These are phyloP conservation scores for Cercophora samala DNA, from an alignment of 495 filamentous ascomycete genomes.

Conservation along the genomic window DNA sequence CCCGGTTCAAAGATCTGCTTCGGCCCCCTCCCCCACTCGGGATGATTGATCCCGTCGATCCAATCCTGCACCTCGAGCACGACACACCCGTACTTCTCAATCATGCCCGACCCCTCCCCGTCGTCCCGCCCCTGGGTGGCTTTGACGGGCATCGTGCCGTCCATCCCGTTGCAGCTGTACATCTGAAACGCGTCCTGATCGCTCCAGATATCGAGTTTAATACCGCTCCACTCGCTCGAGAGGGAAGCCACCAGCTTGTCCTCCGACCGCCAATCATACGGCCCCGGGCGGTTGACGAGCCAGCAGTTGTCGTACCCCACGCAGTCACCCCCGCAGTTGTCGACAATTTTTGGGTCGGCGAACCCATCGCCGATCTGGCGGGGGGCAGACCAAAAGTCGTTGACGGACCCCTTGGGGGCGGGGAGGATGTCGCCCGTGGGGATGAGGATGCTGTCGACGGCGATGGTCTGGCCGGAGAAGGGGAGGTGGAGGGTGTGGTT, in stretches of 20 bases:
- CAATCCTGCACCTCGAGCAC: slow-evolving; percentile 69
- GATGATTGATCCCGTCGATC: slow-evolving; percentile 80
- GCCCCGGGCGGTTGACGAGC: slow-evolving; percentile 46
- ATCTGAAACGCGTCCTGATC: slow-evolving; percentile 78
- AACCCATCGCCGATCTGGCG: slow-evolving; percentile 74
- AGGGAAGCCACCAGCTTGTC: slow-evolving; percentile 58
- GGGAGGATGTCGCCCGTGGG: slow-evolving; percentile 72
- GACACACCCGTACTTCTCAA: slow-evolving; percentile 67
- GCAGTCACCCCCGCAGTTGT: slow-evolving; percentile 69
- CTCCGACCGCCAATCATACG: slow-evolving; percentile 56
- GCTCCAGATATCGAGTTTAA: slow-evolving; percentile 66
- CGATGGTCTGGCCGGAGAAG: slow-evolving; percentile 64
- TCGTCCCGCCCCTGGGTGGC: slow-evolving; percentile 56
- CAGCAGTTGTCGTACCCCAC: slow-evolving; percentile 66
- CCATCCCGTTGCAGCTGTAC: slow-evolving; percentile 70
- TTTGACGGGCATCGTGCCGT: slow-evolving; percentile 63
- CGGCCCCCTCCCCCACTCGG: slow-evolving; percentile 63
- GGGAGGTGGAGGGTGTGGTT: slow-evolving; percentile 73
- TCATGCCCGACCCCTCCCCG: slow-evolving; percentile 40
- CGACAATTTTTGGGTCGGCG: slow-evolving; percentile 48
- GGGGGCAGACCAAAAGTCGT: slow-evolving; percentile 71
- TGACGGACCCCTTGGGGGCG: slow-evolving; percentile 56
- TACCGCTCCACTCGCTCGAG: slow-evolving; percentile 62
- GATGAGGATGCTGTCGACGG: slow-evolving; percentile 71
- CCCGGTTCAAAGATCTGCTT: slow-evolving; percentile 66